Conservation (phyloP, 2,329 filamentous ascomycete species). For the Penicillium sp. region DNA sequence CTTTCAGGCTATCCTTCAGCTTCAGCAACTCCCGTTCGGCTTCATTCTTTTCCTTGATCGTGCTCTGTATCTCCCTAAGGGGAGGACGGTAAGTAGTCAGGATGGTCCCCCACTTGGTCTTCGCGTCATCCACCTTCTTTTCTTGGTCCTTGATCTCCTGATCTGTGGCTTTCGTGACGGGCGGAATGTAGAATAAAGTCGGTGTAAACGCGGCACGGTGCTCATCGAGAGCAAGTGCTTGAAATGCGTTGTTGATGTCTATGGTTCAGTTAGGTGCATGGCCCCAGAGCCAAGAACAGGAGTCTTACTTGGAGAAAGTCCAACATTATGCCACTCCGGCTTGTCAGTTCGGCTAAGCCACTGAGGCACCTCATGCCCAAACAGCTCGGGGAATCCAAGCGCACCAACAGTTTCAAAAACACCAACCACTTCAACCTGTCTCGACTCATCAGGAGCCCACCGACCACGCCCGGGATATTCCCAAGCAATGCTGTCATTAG, state of each 20-base stretch:
- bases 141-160: neutral
- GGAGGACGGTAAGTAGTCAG: neutral
- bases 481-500: neutral
- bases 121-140: neutral
- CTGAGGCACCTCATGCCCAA: slow-evolving; percentile 18
- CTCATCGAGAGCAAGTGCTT: neutral
- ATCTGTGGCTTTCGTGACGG: neutral
- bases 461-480: neutral
- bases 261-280: neutral
- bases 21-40: neutral
- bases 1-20: slow-evolving; percentile 3
- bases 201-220: neutral
- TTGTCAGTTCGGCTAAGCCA: neutral
- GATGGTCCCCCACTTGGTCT: neutral
- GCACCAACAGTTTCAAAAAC: slow-evolving; percentile 36
- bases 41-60: neutral
- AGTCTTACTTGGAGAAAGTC: slow-evolving; percentile 17
- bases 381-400: slow-evolving; percentile 31
- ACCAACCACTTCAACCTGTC: slow-evolving; percentile 30
- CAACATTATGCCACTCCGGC: slow-evolving; percentile 16
- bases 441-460: slow-evolving; percentile 13
- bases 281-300: neutral
- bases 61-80: neutral
- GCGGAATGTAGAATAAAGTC: neutral
- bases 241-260: neutral